phyloP scores from a whole-genome alignment of 192 early-diverging fungal genomes.

The Entomortierella chlamydospora region DNA sequence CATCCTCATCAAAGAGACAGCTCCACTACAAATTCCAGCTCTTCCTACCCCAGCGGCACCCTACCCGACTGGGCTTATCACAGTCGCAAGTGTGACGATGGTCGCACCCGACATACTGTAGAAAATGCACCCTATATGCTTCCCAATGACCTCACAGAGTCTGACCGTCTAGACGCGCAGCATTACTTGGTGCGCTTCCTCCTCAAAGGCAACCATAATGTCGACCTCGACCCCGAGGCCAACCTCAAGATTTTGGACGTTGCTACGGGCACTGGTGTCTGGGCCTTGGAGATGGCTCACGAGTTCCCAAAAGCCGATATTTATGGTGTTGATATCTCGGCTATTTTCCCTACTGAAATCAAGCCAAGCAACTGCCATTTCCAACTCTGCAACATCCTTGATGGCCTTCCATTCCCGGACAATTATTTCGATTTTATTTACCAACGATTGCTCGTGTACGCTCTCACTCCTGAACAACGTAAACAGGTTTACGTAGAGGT shows the following conservation, averaged over 20 bases:
- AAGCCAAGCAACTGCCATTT: constrained; percentile 53
- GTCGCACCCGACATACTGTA: constrained; percentile 52
- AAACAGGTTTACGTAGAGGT: constrained; percentile 14
- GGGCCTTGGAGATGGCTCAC: constrained; percentile 53
- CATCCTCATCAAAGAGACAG: constrained; percentile 1
- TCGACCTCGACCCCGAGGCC: constrained; percentile 32
- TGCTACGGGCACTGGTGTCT: constrained; percentile 45
- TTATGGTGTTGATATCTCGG: constrained; percentile 52
- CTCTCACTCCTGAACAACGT: constrained; percentile 37
- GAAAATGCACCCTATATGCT: constrained; percentile 58
- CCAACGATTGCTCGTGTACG: constrained; percentile 33
- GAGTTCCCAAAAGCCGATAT: constrained; percentile 46
- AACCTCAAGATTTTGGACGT: constrained; percentile 36
- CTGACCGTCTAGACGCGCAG: constrained; percentile 61
- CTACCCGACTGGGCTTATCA: constrained; percentile 50
- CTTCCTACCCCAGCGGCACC: background rate
- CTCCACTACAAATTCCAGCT: constrained; percentile 19
- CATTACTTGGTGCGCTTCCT: constrained; percentile 65
- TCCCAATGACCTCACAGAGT: constrained; percentile 65
- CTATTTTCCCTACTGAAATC: constrained; percentile 52
- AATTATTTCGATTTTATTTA: constrained; percentile 58
- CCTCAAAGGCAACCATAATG: constrained; percentile 53
- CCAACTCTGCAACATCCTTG: constrained; percentile 47
- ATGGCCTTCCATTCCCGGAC: constrained; percentile 55
- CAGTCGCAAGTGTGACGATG: constrained; percentile 40